Evolutionary conservation across 305 asterid genomes (phyloP), one percentile per base, ranked within the genome.

Genomic region (Withania somnifera): DNA sequence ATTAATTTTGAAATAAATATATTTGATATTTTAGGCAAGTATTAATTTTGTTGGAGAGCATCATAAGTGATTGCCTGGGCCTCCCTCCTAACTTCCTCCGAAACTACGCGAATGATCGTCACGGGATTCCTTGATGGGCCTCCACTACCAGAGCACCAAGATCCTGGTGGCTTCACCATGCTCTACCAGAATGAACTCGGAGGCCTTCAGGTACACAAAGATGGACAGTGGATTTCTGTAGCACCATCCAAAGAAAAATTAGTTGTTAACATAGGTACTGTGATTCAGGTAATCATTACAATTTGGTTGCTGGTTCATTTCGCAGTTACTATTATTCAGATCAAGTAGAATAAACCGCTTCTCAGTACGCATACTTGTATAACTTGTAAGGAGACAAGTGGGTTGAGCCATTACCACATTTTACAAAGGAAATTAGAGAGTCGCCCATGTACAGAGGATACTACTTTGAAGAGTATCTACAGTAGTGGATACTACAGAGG

Each of bases 151-250:
- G 68, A 77, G 53, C 95, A 89, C 34, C 82, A 86, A 42, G 93
- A 91, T 85, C 88, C 80, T 15, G 87, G 89, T 34, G 11, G 54
- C 63, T 9, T 91, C 38, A 82, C 90, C 11, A 86, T 91, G 75
- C 67, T 90, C 5, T 77, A 89, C 26, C 90, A 90, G 75, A 91
- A 91, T 51, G 90, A 89, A 66, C 88, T 84, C 3, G 89, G 92
- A 66, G 93, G 90, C 4, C 85, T 91, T 0, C 90, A 90, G 82
- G 90, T 89, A 42, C 61, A 58, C 2, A 84, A 82, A 73, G 81
- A 90, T 54, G 90, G 79, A 2, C 64, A 84, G 6, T 90, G 92
- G 92, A 83, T 87, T 69, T 88, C 91, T 0, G 79, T 87, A 8
- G 66, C 68, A 14, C 88, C 90, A 3, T 71, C 80, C 36, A 81